Evolutionary conservation across 176 grass and related monocot genomes (phyloP).

Genomic region (Paspalum vaginatum): DNA sequence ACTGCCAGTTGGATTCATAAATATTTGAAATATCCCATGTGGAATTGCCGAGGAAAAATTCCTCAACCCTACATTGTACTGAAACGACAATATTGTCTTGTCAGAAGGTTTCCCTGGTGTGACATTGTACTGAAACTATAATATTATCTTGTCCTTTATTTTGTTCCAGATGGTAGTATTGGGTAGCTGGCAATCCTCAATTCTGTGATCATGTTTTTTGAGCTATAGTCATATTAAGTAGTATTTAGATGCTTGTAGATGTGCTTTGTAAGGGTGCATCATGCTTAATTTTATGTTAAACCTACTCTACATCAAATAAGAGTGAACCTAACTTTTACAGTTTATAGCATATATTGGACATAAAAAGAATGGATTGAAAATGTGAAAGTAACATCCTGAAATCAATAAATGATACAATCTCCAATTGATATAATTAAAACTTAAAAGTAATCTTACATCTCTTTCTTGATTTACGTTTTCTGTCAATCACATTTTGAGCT

Average conservation of each 20-base stretch:
- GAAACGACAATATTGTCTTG: not conserved
- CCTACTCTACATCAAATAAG: not conserved
- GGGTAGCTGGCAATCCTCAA: not conserved
- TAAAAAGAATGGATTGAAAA: not conserved
- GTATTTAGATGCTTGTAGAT: not conserved
- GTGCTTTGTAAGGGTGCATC: not conserved
- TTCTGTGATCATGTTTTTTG: not conserved
- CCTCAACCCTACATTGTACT: not conserved
- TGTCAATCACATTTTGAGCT: not conserved
- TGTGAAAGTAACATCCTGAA: not conserved
- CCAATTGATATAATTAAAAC: not conserved
- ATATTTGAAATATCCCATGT: not conserved
- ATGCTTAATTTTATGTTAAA: slow-evolving; percentile 10
- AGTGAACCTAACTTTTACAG: not conserved
- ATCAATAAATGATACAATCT: not conserved
- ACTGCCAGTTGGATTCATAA: not conserved
- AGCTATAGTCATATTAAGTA: not conserved
- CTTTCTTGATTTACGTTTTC: not conserved
- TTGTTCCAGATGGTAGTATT: not conserved
- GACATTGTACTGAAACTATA: not conserved
- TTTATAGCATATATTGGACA: not conserved
- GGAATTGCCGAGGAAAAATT: not conserved
- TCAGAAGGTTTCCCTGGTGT: not conserved
- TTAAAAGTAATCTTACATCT: not conserved
- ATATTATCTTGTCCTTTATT: not conserved